Conservation (phyloP, 1,284 basidiomycete genomes). For the Moesziomyces sp. region DNA sequence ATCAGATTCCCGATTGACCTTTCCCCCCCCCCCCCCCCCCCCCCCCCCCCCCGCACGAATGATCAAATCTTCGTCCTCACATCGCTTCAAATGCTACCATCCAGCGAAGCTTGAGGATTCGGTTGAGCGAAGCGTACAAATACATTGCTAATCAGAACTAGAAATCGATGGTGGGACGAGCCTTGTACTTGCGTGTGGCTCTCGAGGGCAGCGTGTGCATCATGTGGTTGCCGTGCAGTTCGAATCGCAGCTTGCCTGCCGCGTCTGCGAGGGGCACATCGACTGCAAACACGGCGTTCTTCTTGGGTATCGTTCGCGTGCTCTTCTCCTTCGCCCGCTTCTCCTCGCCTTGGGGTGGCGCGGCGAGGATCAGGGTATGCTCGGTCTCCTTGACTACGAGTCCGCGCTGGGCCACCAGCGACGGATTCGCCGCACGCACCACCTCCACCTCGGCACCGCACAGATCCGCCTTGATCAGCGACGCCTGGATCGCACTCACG, state of each 20-base stretch:
- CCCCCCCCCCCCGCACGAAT: too few species aligned
- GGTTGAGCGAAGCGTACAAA: slow-evolving; percentile 1
- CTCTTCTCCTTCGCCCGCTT: background rate
- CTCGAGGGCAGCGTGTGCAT: slow-evolving; percentile 47
- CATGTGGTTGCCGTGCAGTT: slow-evolving; percentile 52
- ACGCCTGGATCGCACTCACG: slow-evolving; percentile 38
- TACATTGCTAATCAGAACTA: background rate
- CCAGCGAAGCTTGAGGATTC: too few species aligned
- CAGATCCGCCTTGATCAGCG: slow-evolving; percentile 48
- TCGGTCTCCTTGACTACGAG: slow-evolving; percentile 49
- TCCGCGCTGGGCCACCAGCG: slow-evolving; percentile 35
- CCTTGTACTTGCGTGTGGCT: slow-evolving; percentile 50
- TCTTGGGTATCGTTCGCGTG: slow-evolving; percentile 43
- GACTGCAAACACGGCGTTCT: slow-evolving; percentile 45
- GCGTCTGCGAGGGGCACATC: slow-evolving; percentile 26
- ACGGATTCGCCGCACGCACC: slow-evolving; percentile 42
- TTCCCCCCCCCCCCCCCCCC: too few species aligned
- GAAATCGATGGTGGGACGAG: slow-evolving; percentile 47
- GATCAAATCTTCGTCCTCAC: too few species aligned
- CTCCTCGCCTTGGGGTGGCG: slow-evolving; percentile 1
- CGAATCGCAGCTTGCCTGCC: slow-evolving; percentile 30
- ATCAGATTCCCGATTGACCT: slow-evolving; percentile 38
- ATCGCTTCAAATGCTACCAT: too few species aligned
- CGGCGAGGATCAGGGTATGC: slow-evolving; percentile 33
- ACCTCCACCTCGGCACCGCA: slow-evolving; percentile 50